phyloP scores from a whole-genome alignment of 371 early-diverging fungal genomes.

The Mucor lusitanicus region DNA sequence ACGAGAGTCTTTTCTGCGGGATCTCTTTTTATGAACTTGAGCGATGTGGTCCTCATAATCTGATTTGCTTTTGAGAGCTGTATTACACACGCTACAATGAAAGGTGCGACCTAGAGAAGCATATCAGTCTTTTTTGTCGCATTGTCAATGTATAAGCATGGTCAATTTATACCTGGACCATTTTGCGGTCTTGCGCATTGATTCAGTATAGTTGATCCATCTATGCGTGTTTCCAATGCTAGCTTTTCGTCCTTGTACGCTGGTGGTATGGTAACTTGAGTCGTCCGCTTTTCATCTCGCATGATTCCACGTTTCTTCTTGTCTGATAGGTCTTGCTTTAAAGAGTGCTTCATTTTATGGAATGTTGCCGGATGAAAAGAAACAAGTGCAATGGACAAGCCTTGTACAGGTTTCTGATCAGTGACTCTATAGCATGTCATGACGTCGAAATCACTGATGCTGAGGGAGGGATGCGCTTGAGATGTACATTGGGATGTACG shows the following conservation, averaged over 20 bases:
- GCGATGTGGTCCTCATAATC: not conserved
- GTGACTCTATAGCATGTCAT: not conserved
- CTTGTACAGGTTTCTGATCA: not conserved
- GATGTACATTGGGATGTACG: too few relatives aligned
- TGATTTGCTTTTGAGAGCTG: not conserved
- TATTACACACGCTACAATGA: slow-evolving; percentile 4
- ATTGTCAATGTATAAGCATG: not conserved
- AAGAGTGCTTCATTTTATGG: not conserved
- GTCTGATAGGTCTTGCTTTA: not conserved
- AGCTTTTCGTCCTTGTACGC: not conserved
- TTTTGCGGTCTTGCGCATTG: not conserved
- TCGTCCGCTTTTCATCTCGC: too few relatives aligned
- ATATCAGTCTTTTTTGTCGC: not conserved
- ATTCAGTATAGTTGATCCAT: not conserved
- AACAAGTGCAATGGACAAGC: not conserved
- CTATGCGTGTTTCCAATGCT: not conserved
- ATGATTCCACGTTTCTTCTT: not conserved
- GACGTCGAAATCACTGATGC: too few relatives aligned
- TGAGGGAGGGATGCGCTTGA: too few relatives aligned
- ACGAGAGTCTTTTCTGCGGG: not conserved
- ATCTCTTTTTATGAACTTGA: not conserved
- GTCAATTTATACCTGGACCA: not conserved
- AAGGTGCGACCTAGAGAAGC: not conserved
- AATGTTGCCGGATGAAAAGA: not conserved
- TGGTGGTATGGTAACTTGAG: not conserved